Percentiles rank a stretch among this genome's conserved stretches.
These are phyloP conservation scores for Apostasia shenzhenica DNA, from an alignment of 106 monocot genomes.

Conservation along the genomic window DNA sequence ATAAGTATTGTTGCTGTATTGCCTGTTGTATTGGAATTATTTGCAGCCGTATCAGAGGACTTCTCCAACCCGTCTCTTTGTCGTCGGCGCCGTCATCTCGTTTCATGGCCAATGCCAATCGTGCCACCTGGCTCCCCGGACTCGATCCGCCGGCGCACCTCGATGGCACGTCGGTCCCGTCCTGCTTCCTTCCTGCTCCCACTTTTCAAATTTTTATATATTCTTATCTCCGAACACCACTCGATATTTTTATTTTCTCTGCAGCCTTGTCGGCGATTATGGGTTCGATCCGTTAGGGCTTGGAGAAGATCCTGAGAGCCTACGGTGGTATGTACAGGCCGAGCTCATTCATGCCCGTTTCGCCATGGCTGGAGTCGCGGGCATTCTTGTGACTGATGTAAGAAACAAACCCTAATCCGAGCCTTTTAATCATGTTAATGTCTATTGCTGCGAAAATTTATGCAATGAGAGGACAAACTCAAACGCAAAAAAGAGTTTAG, in stretches of 20 bases:
- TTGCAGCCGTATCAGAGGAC: too few relatives aligned
- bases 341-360: slow-evolving; percentile 81
- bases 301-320: slow-evolving; percentile 58
- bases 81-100: not conserved
- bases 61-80: not conserved
- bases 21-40: too few relatives aligned
- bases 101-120: slow-evolving; percentile 21
- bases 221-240: not conserved
- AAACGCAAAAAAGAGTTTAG: not conserved
- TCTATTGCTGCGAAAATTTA: not conserved
- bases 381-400: slow-evolving; percentile 76
- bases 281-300: slow-evolving; percentile 75
- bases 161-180: slow-evolving; percentile 53
- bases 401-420: slow-evolving; percentile 7
- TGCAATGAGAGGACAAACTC: not conserved
- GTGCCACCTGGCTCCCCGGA: slow-evolving; percentile 72
- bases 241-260: not conserved
- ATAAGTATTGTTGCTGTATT: too few relatives aligned
- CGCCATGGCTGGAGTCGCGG: slow-evolving; percentile 80
- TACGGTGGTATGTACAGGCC: slow-evolving; percentile 88
- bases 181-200: not conserved
- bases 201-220: not conserved
- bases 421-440: too few relatives aligned
- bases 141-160: slow-evolving; percentile 80
- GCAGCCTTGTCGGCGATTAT: slow-evolving; percentile 51